These are phyloP conservation scores for Bonia amplexicaulis DNA, from an alignment of 176 grass and related monocot genomes.

Conservation along the genomic window DNA sequence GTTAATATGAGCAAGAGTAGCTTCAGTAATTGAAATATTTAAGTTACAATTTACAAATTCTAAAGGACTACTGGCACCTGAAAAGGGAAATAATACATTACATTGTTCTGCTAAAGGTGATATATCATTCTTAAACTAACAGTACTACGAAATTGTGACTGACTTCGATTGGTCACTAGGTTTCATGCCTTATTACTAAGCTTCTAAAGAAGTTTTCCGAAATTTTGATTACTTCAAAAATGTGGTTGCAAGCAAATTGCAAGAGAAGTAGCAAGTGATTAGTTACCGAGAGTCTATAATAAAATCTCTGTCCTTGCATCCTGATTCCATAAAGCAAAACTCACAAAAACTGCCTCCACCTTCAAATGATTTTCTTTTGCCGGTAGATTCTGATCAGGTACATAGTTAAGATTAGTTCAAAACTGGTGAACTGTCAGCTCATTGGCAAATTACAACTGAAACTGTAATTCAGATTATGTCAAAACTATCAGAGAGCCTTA, in stretches of 20 bases:
- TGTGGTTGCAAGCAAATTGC: background rate
- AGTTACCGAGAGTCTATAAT: slow-evolving; percentile 39
- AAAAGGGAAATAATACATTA: background rate
- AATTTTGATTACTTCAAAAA: background rate
- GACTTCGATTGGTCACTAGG: background rate
- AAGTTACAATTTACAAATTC: background rate
- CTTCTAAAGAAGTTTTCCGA: background rate
- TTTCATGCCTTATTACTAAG: background rate
- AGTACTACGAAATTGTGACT: background rate
- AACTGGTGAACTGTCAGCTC: background rate
- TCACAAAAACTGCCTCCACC: slow-evolving; percentile 41
- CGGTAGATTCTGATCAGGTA: slow-evolving; percentile 40
- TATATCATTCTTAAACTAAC: background rate
- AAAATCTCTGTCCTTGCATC: slow-evolving; percentile 46
- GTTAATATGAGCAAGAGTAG: background rate
- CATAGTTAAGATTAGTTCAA: slow-evolving; percentile 17
- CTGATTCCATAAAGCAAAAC: slow-evolving; percentile 45
- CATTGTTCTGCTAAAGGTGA: background rate
- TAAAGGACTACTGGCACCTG: background rate
- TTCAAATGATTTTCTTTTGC: slow-evolving; percentile 69
- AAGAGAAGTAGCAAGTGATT: background rate
- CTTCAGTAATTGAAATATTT: background rate
- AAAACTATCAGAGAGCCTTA: slow-evolving; percentile 23
- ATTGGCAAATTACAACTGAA: background rate
- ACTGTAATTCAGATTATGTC: slow-evolving; percentile 1